phyloP scores from a whole-genome alignment of 805 yeast species.

The Kodamaea sagamina region DNA sequence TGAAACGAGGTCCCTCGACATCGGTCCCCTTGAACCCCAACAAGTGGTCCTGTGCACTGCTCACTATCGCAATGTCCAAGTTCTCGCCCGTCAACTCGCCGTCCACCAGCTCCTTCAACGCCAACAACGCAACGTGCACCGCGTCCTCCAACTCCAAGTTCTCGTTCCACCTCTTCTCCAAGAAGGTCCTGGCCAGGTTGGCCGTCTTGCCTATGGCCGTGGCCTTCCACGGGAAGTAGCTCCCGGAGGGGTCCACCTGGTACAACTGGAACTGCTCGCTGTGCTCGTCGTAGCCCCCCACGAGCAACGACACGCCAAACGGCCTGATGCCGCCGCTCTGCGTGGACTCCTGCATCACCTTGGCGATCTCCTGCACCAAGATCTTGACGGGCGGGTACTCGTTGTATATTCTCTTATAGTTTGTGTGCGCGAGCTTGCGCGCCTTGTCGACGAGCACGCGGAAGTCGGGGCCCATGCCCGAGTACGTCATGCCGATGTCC shows the following conservation, averaged over 20 bases:
- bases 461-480: constrained; percentile 99
- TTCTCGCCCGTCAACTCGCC: constrained; percentile 98
- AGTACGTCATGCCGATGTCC: constrained; percentile 92
- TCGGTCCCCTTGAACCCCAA: constrained; percentile 85
- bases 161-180: constrained; percentile 98
- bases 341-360: constrained; percentile 97
- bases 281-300: constrained; percentile 90
- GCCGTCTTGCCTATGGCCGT: constrained; percentile 98
- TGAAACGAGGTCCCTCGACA: constrained; percentile 86
- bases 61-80: constrained; percentile 86
- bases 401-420: constrained; percentile 89
- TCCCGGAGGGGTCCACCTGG: constrained; percentile 98
- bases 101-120: constrained; percentile 94
- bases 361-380: constrained; percentile 91
- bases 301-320: constrained; percentile 91
- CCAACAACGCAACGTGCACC: constrained; percentile 89
- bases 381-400: constrained; percentile 97
- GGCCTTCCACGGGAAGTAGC: constrained; percentile 99
- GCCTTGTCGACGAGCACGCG: constrained; percentile 92
- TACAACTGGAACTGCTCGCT: constrained; percentile 72
- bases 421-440: constrained; percentile 88
- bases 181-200: constrained; percentile 92
- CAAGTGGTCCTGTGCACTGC: constrained; percentile 76
- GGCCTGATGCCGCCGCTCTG: constrained; percentile 99
- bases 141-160: constrained; percentile 98